Evolutionary conservation across 768 basidiomycete species (phyloP).

Genomic region (Amanita subjunquillea): DNA sequence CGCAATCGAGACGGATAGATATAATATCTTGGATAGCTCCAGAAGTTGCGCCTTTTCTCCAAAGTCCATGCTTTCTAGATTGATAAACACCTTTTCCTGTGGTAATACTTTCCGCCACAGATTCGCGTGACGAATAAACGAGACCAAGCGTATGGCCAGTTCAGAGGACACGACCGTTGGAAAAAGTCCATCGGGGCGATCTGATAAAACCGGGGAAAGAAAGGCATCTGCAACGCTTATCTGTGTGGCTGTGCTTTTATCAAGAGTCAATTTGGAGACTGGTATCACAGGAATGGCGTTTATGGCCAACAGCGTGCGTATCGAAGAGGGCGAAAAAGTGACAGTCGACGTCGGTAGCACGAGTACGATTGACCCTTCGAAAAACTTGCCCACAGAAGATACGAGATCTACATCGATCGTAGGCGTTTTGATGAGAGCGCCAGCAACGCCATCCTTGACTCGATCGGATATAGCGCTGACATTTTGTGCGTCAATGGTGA

Average conservation of each 20-base stretch:
- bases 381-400: slow-evolving; percentile 68
- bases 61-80: slow-evolving; percentile 90
- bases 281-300: slow-evolving; percentile 65
- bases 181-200: slow-evolving; percentile 86
- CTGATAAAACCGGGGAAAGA: slow-evolving; percentile 71
- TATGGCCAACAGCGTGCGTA: slow-evolving; percentile 48
- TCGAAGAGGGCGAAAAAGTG: slow-evolving; percentile 46
- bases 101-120: slow-evolving; percentile 76
- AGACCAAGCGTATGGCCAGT: slow-evolving; percentile 77
- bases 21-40: slow-evolving; percentile 87
- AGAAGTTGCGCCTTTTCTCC: slow-evolving; percentile 95
- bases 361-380: slow-evolving; percentile 49
- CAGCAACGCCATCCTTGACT: slow-evolving; percentile 63
- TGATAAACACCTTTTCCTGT: slow-evolving; percentile 93
- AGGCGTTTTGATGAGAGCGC: slow-evolving; percentile 69
- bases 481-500: slow-evolving; percentile 67
- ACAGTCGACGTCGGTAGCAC: slow-evolving; percentile 41
- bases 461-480: slow-evolving; percentile 69
- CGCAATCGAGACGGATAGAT: slow-evolving; percentile 81
- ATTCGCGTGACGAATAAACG: slow-evolving; percentile 88
- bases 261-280: slow-evolving; percentile 55
- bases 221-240: slow-evolving; percentile 80
- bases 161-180: slow-evolving; percentile 86
- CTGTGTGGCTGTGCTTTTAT: slow-evolving; percentile 38
- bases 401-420: slow-evolving; percentile 69